These are phyloP conservation scores for Noccaea bulbosa DNA, from an alignment of 345 rosid species.

Conservation along the genomic window DNA sequence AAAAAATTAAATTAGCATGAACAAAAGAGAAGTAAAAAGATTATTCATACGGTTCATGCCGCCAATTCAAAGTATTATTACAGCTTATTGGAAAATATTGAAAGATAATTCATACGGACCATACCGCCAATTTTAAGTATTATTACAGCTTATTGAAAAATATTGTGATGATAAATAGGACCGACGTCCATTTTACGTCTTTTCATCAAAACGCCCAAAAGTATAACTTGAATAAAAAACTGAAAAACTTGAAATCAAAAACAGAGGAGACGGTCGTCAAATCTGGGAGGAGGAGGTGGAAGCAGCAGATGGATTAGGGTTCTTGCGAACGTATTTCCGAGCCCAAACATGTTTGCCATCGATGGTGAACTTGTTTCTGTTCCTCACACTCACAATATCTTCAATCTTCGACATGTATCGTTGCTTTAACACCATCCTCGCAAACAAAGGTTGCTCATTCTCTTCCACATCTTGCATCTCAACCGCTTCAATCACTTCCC, in stretches of 20 bases:
- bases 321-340: slow-evolving; percentile 50
- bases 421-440: slow-evolving; percentile 51
- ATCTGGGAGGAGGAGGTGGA: neutral
- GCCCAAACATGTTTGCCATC: slow-evolving; percentile 85
- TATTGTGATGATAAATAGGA: neutral
- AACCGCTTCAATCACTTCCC: slow-evolving; percentile 52
- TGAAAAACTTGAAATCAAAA: neutral
- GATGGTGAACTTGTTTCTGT: slow-evolving; percentile 62
- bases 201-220: too few species aligned
- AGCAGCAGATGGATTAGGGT: neutral
- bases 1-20: too few species aligned
- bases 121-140: neutral
- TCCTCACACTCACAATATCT: slow-evolving; percentile 40
- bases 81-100: too few species aligned
- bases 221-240: neutral
- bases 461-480: slow-evolving; percentile 53
- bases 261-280: neutral
- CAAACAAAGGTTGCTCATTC: slow-evolving; percentile 55
- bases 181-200: neutral
- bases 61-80: too few species aligned
- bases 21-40: too few species aligned
- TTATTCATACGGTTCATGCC: too few species aligned
- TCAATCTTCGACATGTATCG: slow-evolving; percentile 14
- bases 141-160: too few species aligned
- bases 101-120: too few species aligned